phyloP scores from a whole-genome alignment of 2,329 filamentous ascomycete genomes.

The Neopestalotiopsis sp. region DNA sequence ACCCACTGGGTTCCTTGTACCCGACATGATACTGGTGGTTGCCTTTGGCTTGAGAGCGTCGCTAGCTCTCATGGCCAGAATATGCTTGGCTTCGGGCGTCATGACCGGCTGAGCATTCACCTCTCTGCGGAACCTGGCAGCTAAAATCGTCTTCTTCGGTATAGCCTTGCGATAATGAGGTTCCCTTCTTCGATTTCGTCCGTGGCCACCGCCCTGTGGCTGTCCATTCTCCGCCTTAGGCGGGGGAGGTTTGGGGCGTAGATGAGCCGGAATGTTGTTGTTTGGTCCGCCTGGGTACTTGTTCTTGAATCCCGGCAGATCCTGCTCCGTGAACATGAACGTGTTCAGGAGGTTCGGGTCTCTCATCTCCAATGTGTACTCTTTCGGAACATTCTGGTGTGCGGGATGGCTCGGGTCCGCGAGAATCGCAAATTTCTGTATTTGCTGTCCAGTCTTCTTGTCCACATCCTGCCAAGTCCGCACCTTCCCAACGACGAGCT shows the following conservation, averaged over 20 bases:
- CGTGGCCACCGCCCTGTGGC: slow-evolving; percentile 41
- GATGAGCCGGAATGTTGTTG: slow-evolving; percentile 63
- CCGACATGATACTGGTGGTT: slow-evolving; percentile 51
- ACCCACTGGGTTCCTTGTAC: slow-evolving; percentile 46
- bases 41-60: slow-evolving; percentile 66
- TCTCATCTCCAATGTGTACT: slow-evolving; percentile 81
- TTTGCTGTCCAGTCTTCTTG: slow-evolving; percentile 53
- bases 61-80: slow-evolving; percentile 64
- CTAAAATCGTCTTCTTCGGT: slow-evolving; percentile 80
- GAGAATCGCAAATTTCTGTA: slow-evolving; percentile 67
- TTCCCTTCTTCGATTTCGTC: slow-evolving; percentile 51
- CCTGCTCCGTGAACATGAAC: slow-evolving; percentile 92
- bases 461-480: slow-evolving; percentile 61
- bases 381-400: slow-evolving; percentile 81
- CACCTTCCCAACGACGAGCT: slow-evolving; percentile 82
- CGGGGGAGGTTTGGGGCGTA: slow-evolving; percentile 51
- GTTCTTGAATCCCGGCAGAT: slow-evolving; percentile 77
- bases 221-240: slow-evolving; percentile 27
- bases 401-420: slow-evolving; percentile 67
- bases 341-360: slow-evolving; percentile 76
- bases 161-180: slow-evolving; percentile 75
- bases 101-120: slow-evolving; percentile 76
- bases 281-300: slow-evolving; percentile 64
- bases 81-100: slow-evolving; percentile 70
- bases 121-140: slow-evolving; percentile 77